Base-by-base conservation (phyloP, 2,329 filamentous ascomycete species). In the Fusarium clavum region DNA sequence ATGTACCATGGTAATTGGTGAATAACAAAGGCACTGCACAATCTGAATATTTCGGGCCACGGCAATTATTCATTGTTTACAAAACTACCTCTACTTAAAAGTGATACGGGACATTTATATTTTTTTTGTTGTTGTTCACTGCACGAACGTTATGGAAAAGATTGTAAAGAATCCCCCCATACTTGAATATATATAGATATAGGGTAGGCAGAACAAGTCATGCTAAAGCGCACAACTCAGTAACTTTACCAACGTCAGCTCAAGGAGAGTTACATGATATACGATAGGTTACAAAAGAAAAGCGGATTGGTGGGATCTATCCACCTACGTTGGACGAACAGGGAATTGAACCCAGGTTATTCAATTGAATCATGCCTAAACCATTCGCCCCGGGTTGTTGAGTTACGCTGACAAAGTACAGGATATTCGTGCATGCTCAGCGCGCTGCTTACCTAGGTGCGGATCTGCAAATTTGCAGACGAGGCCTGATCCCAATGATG, bases 1-100 rank as follows among this genome's bases (percentile, higher is more conserved):
- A 0, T 93, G 91, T 77, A 92, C 88, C 5, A 91, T 90, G 80
- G 88, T 90, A 11, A 87, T 89, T 75, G 87, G 89, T 49, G 88
- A 90, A 80, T 88, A 38, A 66, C 8, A 10, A n/a, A 18, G 10
- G 18, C 13, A 25, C 18, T 20, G 13, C 5, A 20, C 8, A 41
- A 24, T 27, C 5, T 40, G 12, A 7, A 27, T 40, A 12, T n/a
- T 25, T 10, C 8, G 7, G 10, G 9, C 12, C 10, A 20, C 16
- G 11, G 7, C 18, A 11, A 38, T 16, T 7, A 38, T 4, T 12
- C 10, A 38, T n/a, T 11, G 34, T n/a, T 38, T 38, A n/a, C 10
- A 11, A 38, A 38, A 38, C 18, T 6, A n/a, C 3, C 3, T 38
- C 34, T 12, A n/a, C 34, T 38, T 12, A n/a, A n/a, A n/a, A n/a